Evolutionary conservation across 1,139 yeast species (phyloP), one percentile per base, ranked within the genome.

Genomic region (Arxiozyma slooffiae): DNA sequence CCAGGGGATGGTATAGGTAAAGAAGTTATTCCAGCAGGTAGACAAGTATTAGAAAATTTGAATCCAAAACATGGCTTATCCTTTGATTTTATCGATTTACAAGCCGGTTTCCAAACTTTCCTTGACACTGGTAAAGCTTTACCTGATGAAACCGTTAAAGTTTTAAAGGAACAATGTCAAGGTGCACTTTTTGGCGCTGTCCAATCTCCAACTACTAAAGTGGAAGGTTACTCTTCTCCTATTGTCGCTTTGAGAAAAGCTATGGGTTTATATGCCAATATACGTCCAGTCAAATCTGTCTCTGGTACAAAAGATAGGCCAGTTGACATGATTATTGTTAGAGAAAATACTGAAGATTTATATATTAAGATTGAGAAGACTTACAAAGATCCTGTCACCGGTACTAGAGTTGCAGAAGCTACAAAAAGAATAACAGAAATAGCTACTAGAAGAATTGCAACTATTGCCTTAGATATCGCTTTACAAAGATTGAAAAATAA

Each of bases 1-100:
- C 96, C 98, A 49, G 98, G 98, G 67, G 98, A 92, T 68, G 98
- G 98, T 57, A 92, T 92, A 63, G 98, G 98, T 51, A 81, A 87
- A 64, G 98, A 92, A 71, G 98, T 92, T 48, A 89, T 92, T 56
- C 98, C 98, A 55, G 82, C 97, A 47, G 97, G 97, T 63, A 78
- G 79, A 63, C 85, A 86, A 55, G 80, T 92, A 34, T 77, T 92
- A 60, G 92, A 90, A 70, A 82, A 82, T 55, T 78, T 92, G 53
- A 94, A 95, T 48, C 68, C 82, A 34, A 76, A 78, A 58, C 85
- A 76, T 64, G 94, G 85, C 48, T 78, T 92, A 59, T 75, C 80
- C 50, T 92, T 92, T 65, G 87, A 88, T 59, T 92, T 92, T 64
- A 84, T 87, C 50, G 80, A 88, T 64, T 78, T 92, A 63, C 83